Percentiles rank a stretch among this genome's conserved stretches.
Conservation (phyloP, 371 early-diverging fungal species). For the Homolaphlyctis polyrhiza region DNA sequence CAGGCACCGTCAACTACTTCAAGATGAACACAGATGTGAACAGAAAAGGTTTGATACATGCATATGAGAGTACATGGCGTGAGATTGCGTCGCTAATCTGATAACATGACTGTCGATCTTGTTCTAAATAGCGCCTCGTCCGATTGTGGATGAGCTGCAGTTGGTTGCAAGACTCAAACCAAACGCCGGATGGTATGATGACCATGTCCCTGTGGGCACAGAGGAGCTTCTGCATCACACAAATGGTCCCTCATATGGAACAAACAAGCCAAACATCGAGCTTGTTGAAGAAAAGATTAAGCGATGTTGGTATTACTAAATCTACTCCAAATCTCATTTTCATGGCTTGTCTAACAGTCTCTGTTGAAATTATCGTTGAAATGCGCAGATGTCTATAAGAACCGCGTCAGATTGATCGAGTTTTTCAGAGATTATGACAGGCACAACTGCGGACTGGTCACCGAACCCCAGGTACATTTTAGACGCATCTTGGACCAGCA, state of each 20-base stretch:
- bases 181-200: slow-evolving; percentile 16
- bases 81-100: background rate
- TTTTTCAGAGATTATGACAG: slow-evolving; percentile 49
- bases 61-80: background rate
- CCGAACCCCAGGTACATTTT: slow-evolving; percentile 30
- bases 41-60: slow-evolving; percentile 40
- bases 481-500: background rate
- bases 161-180: slow-evolving; percentile 17
- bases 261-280: slow-evolving; percentile 14
- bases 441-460: slow-evolving; percentile 37
- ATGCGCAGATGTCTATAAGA: slow-evolving; percentile 37
- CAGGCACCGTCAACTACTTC: slow-evolving; percentile 45
- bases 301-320: slow-evolving; percentile 21
- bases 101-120: background rate
- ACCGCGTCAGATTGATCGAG: slow-evolving; percentile 41
- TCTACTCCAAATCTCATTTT: background rate
- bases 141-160: slow-evolving; percentile 11
- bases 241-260: slow-evolving; percentile 6
- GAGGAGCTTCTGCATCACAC: slow-evolving; percentile 33
- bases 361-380: background rate
- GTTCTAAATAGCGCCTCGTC: slow-evolving; percentile 8
- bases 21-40: slow-evolving; percentile 49
- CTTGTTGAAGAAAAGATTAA: slow-evolving; percentile 34
- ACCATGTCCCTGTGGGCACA: slow-evolving; percentile 42
- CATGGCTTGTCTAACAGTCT: background rate